Base-by-base conservation (phyloP, 768 basidiomycete genomes). In the Crassisporium funariophilum region DNA sequence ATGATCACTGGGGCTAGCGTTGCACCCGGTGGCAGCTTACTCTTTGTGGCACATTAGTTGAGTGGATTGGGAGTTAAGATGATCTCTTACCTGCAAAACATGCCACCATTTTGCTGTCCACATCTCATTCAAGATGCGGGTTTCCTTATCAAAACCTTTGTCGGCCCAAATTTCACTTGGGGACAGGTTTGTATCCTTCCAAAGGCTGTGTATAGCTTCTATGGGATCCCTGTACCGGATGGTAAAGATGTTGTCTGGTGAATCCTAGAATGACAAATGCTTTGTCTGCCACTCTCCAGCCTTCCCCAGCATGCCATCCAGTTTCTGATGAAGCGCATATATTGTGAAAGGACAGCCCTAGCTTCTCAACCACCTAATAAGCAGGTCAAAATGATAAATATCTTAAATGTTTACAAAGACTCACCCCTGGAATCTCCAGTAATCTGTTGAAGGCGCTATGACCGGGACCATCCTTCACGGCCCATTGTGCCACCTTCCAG, bases 1-100 rank as follows among this genome's bases (percentile, higher is more conserved):
- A 76, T 44, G 21, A 74, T 73, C 5, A 75, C 41, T 0, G 69
- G 70, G 1, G 60, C 60, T 1, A 69, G n/a, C n/a, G n/a, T n/a
- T n/a, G n/a, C n/a, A n/a, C n/a, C n/a, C n/a, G n/a, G n/a, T n/a
- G n/a, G n/a, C n/a, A n/a, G n/a, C n/a, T n/a, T n/a, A n/a, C n/a
- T n/a, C n/a, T n/a, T n/a, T n/a, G n/a, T n/a, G n/a, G n/a, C n/a
- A n/a, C n/a, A n/a, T n/a, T n/a, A n/a, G n/a, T n/a, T n/a, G n/a
- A n/a, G n/a, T n/a, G n/a, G n/a, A n/a, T n/a, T n/a, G n/a, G n/a
- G n/a, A n/a, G n/a, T n/a, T n/a, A n/a, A n/a, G n/a, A n/a, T n/a
- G n/a, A n/a, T n/a, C n/a, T n/a, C n/a, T n/a, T n/a, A n/a, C n/a
- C n/a, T n/a, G n/a, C n/a, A n/a, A n/a, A n/a, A n/a, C n/a, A n/a